Evolutionary conservation across 139 green algal species (phyloP).

Genomic region (Chlorella sp.): DNA sequence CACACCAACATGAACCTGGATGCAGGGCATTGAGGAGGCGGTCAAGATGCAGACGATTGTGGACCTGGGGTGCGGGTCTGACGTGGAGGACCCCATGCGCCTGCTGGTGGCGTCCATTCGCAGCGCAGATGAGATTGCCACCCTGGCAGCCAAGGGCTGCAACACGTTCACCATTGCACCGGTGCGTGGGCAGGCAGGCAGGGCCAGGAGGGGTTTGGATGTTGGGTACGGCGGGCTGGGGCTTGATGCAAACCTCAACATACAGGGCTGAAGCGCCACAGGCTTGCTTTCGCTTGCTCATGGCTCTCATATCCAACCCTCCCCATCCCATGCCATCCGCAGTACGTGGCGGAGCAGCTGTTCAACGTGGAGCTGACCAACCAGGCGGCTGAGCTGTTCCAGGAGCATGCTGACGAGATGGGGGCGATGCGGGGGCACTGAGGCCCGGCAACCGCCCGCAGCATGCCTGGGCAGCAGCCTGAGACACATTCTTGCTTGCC

Average conservation of each 20-base stretch:
- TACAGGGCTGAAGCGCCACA: too few species aligned
- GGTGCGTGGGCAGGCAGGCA: neutral
- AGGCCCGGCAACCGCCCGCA: neutral
- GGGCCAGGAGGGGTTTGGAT: too few species aligned
- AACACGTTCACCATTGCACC: constrained; percentile 88
- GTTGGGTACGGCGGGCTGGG: too few species aligned
- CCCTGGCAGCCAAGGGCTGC: constrained; percentile 68
- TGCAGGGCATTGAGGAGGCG: constrained; percentile 56
- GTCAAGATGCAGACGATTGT: constrained; percentile 73
- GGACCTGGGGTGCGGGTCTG: neutral
- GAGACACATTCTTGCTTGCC: too few species aligned
- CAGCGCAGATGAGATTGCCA: constrained; percentile 54
- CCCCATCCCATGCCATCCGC: too few species aligned
- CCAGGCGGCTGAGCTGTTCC: constrained; percentile 38
- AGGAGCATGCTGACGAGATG: constrained; percentile 50
- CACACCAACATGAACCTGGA: neutral
- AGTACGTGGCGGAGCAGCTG: constrained; percentile 56
- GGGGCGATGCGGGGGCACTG: constrained; percentile 20
- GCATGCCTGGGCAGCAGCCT: neutral
- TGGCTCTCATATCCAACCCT: too few species aligned
- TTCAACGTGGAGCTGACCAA: constrained; percentile 56
- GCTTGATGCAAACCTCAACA: too few species aligned
- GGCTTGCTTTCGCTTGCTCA: too few species aligned
- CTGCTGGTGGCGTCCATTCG: constrained; percentile 81
- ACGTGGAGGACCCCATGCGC: constrained; percentile 44